Evolutionary conservation across 78 protist genomes (phyloP), one percentile per base, ranked within the genome.

Genomic region (Protostelium mycophagum): DNA sequence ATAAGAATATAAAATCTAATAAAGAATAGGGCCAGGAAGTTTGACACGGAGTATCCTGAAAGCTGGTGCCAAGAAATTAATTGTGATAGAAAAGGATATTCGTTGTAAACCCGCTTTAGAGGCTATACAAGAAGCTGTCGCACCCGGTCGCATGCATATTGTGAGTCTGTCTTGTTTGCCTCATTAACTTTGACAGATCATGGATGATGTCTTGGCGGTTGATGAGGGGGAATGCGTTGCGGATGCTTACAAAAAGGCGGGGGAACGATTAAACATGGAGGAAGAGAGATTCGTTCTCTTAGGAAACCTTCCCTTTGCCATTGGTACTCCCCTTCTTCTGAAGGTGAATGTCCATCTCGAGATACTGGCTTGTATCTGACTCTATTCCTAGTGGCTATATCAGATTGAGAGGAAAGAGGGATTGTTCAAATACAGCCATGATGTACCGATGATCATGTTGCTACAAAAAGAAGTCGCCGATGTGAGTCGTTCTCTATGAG

Each of bases 281-380:
- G n/a, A 38, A 9, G 34, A 83, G 0, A 91, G 89, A 37, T 89
- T 92, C 36, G 38, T 35, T 28, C 37, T 95, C 63, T 83, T 92
- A 35, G 97, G 97, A 35, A 95, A 95, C 63, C 92, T 95, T 1
- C 97, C 97, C 37, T 95, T 92, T 83, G 85, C 87, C 83, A 91
- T 95, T 28, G 91, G 95, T 31, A 95, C 97, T 36, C 97, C 92
- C 29, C 93, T 95, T 37, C 87, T 91, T 85, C 25, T 95, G 9
- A 88, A 90, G n/a, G n/a, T n/a, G n/a, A n/a, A n/a, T n/a, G n/a
- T n/a, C n/a, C n/a, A n/a, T n/a, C n/a, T n/a, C n/a, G n/a, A n/a
- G n/a, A n/a, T n/a, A n/a, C n/a, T n/a, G n/a, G n/a, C n/a, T n/a
- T n/a, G n/a, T n/a, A n/a, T n/a, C n/a, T n/a, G n/a, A n/a, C n/a